These are phyloP conservation scores for Leucoagaricus sp. DNA, from an alignment of 1,284 basidiomycete genomes.

Conservation along the genomic window DNA sequence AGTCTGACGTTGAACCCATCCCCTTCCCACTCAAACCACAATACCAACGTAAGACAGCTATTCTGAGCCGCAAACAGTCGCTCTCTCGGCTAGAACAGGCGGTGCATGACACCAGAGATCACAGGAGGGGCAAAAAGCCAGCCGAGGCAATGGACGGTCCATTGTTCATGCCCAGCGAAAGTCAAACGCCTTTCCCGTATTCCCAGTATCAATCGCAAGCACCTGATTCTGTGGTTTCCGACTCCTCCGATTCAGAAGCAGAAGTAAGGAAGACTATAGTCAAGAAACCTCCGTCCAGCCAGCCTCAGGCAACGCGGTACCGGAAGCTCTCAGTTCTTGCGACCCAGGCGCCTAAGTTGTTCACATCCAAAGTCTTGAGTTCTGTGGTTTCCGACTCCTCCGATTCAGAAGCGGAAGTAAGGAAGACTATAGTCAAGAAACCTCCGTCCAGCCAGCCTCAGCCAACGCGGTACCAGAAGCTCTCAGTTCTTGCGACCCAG, in stretches of 20 bases:
- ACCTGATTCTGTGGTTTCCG: slow-evolving; percentile 22
- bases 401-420: slow-evolving; percentile 30
- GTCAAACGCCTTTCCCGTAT: slow-evolving; percentile 46
- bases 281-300: slow-evolving; percentile 16
- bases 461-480: slow-evolving; percentile 38
- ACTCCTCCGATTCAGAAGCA: slow-evolving; percentile 29
- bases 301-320: slow-evolving; percentile 29
- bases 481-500: slow-evolving; percentile 56
- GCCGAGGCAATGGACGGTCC: slow-evolving; percentile 25
- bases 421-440: slow-evolving; percentile 25
- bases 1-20: slow-evolving; percentile 12
- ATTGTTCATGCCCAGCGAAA: slow-evolving; percentile 44
- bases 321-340: slow-evolving; percentile 56
- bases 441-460: slow-evolving; percentile 15
- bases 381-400: slow-evolving; percentile 30
- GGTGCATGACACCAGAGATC: slow-evolving; percentile 1
- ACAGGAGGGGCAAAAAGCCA: slow-evolving; percentile 7
- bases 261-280: slow-evolving; percentile 31
- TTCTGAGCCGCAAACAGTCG: slow-evolving; percentile 10
- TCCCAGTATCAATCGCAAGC: slow-evolving; percentile 38
- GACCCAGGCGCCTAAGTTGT: slow-evolving; percentile 35
- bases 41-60: slow-evolving; percentile 6
- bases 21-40: slow-evolving; percentile 10
- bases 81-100: slow-evolving; percentile 8
- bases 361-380: slow-evolving; percentile 29